Evolutionary conservation across 2,329 filamentous ascomycete species (phyloP), one percentile per base, ranked within the genome.

Genomic region (Emmonsia crescens): DNA sequence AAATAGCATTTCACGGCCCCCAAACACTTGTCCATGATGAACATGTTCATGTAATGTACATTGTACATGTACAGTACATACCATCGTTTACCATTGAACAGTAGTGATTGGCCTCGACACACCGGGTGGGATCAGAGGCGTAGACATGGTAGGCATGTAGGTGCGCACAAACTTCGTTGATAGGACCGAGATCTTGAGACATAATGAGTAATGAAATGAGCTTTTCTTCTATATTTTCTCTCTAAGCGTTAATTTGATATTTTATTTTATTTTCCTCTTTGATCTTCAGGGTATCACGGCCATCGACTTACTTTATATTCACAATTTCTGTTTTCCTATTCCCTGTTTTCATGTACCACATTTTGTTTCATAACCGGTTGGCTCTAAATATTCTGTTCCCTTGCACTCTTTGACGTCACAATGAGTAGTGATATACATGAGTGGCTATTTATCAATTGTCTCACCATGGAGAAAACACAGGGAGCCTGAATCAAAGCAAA

Each of bases 61-160:
- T n/a, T n/a, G n/a, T n/a, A n/a, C n/a, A n/a, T n/a, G n/a, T n/a
- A n/a, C n/a, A n/a, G 19, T 5, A 27, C 46, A 14, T 29, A 81
- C 78, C 78, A 68, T 86, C 81, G 64, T 82, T 91, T 3, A 94
- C 68, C 68, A 94, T 89, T 0, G 86, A 82, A 71, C 91, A 96
- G 75, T 94, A 96, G 73, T 95, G 90, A 70, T 94, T 91, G 0
- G 89, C 79, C 72, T 94, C 89, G 1, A 95, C 85, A 46, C 78
- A 80, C 16, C 88, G 84, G 1, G 77, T 80, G 0, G 86, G 84
- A 54, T 93, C 88, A 31, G 84, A 80, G n/a, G 86, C 86, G 70
- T 94, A 94, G 56, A 86, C 84, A 70, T 95, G 91, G 70, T 92
- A 92, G n/a, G 89, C 90, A 68, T 94, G 92, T 0, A 96, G 80